These are phyloP conservation scores for Dichotomopilus funicola DNA, from an alignment of 2,329 filamentous ascomycete species.

Conservation along the genomic window DNA sequence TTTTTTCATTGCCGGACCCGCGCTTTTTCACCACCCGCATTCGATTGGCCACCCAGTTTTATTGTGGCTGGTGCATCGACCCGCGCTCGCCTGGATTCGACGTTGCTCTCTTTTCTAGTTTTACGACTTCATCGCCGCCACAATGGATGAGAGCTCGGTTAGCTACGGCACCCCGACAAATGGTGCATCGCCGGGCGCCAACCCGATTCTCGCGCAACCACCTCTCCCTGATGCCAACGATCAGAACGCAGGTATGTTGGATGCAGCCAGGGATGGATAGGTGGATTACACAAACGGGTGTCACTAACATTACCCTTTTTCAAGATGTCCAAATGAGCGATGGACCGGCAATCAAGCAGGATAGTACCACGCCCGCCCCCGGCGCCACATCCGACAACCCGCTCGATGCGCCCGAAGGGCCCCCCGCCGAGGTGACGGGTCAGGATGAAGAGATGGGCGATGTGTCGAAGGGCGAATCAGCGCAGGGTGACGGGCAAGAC, in stretches of 20 bases:
- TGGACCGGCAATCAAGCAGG: conserved; percentile 50
- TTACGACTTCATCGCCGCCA: conserved; percentile 26
- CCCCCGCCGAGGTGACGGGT: conserved; percentile 54
- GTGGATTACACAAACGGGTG: neutral
- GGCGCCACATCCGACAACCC: conserved; percentile 52
- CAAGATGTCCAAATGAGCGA: conserved; percentile 61
- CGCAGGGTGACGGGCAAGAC: conserved; percentile 37
- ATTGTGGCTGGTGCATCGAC: neutral
- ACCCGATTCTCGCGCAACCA: conserved; percentile 50
- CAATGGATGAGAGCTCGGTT: conserved; percentile 53
- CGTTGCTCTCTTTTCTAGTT: neutral
- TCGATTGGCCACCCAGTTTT: conserved; percentile 1
- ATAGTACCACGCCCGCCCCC: conserved; percentile 53
- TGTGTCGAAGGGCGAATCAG: conserved; percentile 45
- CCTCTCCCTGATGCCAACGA: conserved; percentile 39
- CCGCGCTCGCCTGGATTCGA: neutral
- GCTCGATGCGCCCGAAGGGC: conserved; percentile 62
- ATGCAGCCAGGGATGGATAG: neutral
- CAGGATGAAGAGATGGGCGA: conserved; percentile 81
- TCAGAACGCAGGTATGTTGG: conserved; percentile 41
- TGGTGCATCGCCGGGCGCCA: conserved; percentile 50
- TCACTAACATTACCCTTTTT: conserved; percentile 24
- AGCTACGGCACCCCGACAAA: conserved; percentile 53
- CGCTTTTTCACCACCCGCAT: neutral
- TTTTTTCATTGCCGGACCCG: neutral